Evolutionary conservation across 768 basidiomycete genomes (phyloP), one percentile per base, ranked within the genome.

Genomic region (Fomitopsis serialis): DNA sequence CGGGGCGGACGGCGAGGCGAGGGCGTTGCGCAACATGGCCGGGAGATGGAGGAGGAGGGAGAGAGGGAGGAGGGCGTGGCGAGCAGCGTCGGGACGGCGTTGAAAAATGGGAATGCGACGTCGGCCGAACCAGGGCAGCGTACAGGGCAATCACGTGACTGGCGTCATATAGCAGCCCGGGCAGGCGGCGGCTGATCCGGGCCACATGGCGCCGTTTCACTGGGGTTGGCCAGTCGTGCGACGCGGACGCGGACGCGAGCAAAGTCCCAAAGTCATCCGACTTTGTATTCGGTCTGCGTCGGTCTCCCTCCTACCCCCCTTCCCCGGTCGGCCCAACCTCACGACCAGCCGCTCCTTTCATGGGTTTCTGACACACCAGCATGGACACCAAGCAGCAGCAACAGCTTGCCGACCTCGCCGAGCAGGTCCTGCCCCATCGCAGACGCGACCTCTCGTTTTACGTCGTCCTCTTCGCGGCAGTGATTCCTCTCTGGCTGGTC

Each of bases 1-100:
- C 66, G 42, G 85, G 79, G 56, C 85, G 84, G 50, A 78, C 70
- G 54, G 76, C 75, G 15, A 70, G 56, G 80, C 72, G 63, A 88
- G 60, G 59, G 80, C 79, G 73, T 78, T 82, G 74, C 84, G 84
- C 67, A 90, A 71, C 82, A 89, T 87, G 66, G 58, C 69, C 68
- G 67, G 7, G 49, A 59, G 57, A 69, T 66, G 64, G 63, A 70
- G 66, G 68, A 72, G 61, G 67, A 63, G 62, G 11, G 43, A 50
- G 40, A 54, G 54, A 22, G 54, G 29, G 44, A 22, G 54, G 49
- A 35, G n/a, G 21, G 48, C 48, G 37, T 35, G 45, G 47, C 32
- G 34, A 22, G 24, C 48, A 51, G 19, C 29, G 45, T 54, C 48
- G 36, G 19, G 48, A 49, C 48, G 32, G 55, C 52, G 51, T 45